Percentiles rank a stretch among this genome's conserved stretches.
phyloP scores from a whole-genome alignment of 192 early-diverging fungal species.

The Fimicolochytrium jonesii region DNA sequence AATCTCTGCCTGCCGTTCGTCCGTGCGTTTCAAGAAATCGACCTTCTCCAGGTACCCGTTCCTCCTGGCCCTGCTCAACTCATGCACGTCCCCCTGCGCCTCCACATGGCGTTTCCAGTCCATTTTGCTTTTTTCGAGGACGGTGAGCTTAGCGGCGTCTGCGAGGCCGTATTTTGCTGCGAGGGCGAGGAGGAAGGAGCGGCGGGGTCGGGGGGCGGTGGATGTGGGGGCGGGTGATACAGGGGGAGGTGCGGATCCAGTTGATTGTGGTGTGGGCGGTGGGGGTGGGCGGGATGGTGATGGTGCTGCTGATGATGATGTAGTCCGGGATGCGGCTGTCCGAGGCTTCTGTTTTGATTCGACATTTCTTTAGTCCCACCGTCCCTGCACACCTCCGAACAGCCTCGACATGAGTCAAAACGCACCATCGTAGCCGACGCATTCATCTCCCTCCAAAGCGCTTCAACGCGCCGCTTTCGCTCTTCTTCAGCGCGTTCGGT shows the following conservation, averaged over 20 bases:
- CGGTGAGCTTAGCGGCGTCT: conserved; percentile 60
- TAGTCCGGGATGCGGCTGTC: background rate
- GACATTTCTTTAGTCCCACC: background rate
- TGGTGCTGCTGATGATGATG: background rate
- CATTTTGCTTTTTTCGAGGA: conserved; percentile 63
- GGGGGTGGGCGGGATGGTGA: background rate
- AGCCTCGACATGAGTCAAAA: too few species aligned
- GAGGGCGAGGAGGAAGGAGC: conserved; percentile 18
- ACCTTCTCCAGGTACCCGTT: conserved; percentile 73
- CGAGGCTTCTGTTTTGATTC: background rate
- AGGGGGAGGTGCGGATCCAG: background rate
- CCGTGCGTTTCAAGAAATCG: conserved; percentile 59
- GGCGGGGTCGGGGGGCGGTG: conserved; percentile 1
- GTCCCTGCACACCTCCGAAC: background rate
- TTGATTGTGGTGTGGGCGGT: background rate
- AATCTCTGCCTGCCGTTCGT: conserved; percentile 52
- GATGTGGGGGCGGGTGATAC: background rate
- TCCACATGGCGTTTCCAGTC: conserved; percentile 68
- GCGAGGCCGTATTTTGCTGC: conserved; percentile 25
- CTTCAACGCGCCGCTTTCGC: conserved; percentile 43
- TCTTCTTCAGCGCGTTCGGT: conserved; percentile 8
- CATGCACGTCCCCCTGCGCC: conserved; percentile 57
- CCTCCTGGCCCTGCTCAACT: conserved; percentile 62
- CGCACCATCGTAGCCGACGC: conserved; percentile 7
- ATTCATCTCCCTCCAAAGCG: conserved; percentile 58